Conservation (phyloP, 805 yeast species). For the Kodamaea sagamina region DNA sequence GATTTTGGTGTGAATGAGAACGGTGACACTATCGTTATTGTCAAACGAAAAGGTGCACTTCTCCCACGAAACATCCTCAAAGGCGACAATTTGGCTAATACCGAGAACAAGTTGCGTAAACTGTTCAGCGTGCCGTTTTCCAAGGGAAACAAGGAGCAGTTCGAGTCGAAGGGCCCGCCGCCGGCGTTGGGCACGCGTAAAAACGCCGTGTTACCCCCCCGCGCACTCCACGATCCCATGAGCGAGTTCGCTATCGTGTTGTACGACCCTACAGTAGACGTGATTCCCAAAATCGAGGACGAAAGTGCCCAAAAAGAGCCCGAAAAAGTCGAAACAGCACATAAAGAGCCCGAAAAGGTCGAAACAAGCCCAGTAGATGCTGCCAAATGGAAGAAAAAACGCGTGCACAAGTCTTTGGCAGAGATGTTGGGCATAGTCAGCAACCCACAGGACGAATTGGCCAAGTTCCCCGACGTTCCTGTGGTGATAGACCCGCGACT, state of each 20-base stretch:
- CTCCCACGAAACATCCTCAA: slow-evolving; percentile 53
- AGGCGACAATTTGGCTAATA: slow-evolving; percentile 33
- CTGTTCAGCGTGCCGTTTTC: slow-evolving; percentile 66
- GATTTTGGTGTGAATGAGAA: slow-evolving; percentile 36
- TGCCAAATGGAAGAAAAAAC: slow-evolving; percentile 31
- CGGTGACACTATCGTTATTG: slow-evolving; percentile 25
- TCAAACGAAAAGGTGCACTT: slow-evolving; percentile 53
- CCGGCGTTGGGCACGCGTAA: slow-evolving; percentile 85
- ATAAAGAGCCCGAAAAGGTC: slow-evolving; percentile 12
- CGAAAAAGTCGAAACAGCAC: slow-evolving; percentile 20
- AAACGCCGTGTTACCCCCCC: slow-evolving; percentile 69
- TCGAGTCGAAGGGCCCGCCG: slow-evolving; percentile 52
- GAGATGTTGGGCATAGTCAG: slow-evolving; percentile 76
- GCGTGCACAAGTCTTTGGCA: slow-evolving; percentile 65
- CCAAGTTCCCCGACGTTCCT: slow-evolving; percentile 80
- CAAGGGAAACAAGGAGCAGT: slow-evolving; percentile 33
- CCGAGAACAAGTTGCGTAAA: slow-evolving; percentile 41
- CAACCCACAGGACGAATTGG: slow-evolving; percentile 48
- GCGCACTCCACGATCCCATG: slow-evolving; percentile 93
- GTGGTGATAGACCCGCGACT: slow-evolving; percentile 92
- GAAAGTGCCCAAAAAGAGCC: too few relatives aligned
- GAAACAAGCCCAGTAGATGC: slow-evolving; percentile 17
- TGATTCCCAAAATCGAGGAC: slow-evolving; percentile 32
- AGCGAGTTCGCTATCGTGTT: slow-evolving; percentile 92
- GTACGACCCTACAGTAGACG: slow-evolving; percentile 93